A percentile compares a stretch with the other conserved stretches of the same genome.
phyloP scores from a whole-genome alignment of 2,329 filamentous ascomycete genomes.

The Ophiostoma novo-ulmi region DNA sequence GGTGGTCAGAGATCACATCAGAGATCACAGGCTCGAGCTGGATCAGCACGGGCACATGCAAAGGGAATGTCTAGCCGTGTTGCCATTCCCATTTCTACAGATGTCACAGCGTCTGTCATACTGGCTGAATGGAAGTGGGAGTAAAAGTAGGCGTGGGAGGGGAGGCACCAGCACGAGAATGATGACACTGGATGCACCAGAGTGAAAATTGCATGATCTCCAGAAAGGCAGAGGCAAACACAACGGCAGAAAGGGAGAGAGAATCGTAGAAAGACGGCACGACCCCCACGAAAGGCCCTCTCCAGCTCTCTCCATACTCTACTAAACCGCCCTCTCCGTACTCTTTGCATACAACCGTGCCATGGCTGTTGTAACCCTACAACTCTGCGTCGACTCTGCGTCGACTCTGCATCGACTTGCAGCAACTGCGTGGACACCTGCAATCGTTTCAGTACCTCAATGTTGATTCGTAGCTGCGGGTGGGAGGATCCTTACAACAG shows the following conservation, averaged over 20 bases:
- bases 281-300: background rate
- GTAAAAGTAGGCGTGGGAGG: too few species aligned
- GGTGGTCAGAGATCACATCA: background rate
- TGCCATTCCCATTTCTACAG: background rate
- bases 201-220: background rate
- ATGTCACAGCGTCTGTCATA: conserved; percentile 1
- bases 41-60: background rate
- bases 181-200: background rate
- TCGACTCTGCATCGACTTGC: background rate
- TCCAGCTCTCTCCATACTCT: background rate
- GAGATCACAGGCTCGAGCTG: too few species aligned
- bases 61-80: background rate
- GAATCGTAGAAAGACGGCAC: background rate
- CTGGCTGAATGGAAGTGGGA: background rate
- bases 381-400: background rate
- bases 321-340: background rate
- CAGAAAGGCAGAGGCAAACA: background rate
- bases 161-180: background rate
- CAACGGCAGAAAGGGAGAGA: background rate
- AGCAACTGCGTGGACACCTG: background rate
- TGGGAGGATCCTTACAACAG: background rate
- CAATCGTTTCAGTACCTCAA: background rate
- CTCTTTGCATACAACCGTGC: conserved; percentile 6
- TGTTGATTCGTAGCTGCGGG: background rate
- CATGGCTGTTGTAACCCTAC: conserved; percentile 2